Conservation (phyloP, 352 stramenopile genomes). For the Globisporangium nodosum region DNA sequence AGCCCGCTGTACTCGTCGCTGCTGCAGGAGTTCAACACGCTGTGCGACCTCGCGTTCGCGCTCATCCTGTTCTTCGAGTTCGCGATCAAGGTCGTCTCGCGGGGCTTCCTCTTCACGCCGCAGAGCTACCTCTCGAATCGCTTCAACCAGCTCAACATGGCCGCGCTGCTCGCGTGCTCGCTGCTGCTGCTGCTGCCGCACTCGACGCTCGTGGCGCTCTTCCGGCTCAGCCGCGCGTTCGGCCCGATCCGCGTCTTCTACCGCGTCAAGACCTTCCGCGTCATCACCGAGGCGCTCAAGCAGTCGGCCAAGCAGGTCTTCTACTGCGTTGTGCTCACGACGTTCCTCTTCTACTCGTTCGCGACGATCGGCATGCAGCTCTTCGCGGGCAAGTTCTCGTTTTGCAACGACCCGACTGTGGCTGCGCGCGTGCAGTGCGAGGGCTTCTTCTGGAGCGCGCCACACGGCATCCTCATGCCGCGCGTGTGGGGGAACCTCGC, state of each 20-base stretch:
- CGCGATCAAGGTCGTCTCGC: slow-evolving; percentile 72
- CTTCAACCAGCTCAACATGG: slow-evolving; percentile 84
- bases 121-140: slow-evolving; percentile 77
- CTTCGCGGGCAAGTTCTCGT: slow-evolving; percentile 72
- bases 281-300: slow-evolving; percentile 79
- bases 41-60: slow-evolving; percentile 69
- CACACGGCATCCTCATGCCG: slow-evolving; percentile 50
- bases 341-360: slow-evolving; percentile 84
- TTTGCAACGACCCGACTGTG: slow-evolving; percentile 71
- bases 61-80: slow-evolving; percentile 81
- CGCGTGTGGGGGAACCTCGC: slow-evolving; percentile 77
- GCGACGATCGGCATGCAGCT: slow-evolving; percentile 84
- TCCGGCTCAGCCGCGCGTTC: slow-evolving; percentile 70
- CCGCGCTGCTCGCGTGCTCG: slow-evolving; percentile 72
- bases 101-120: slow-evolving; percentile 72
- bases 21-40: slow-evolving; percentile 76
- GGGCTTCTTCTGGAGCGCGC: slow-evolving; percentile 57
- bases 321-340: slow-evolving; percentile 71
- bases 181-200: slow-evolving; percentile 65
- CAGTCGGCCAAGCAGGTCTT: slow-evolving; percentile 73
- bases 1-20: slow-evolving; percentile 71
- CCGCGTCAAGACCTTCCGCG: slow-evolving; percentile 76
- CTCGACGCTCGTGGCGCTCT: slow-evolving; percentile 70
- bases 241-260: slow-evolving; percentile 84
- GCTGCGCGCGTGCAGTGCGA: slow-evolving; percentile 40